A percentile compares a stretch with the other conserved stretches of the same genome.
Conservation (phyloP, 2,329 filamentous ascomycete species). For the Colletotrichum australisinense region DNA sequence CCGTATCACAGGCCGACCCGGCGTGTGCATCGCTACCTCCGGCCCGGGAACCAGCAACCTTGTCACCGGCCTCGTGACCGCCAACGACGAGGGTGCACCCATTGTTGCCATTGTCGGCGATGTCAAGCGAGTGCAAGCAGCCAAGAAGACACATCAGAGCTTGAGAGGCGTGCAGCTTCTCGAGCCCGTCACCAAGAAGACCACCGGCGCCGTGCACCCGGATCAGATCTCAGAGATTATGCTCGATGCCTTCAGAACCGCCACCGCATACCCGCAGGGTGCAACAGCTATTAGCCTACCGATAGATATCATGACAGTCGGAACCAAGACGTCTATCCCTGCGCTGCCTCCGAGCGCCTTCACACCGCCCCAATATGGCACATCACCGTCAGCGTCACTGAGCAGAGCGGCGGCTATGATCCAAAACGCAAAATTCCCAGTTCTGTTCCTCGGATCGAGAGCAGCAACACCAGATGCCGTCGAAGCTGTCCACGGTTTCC, state of each 20-base stretch:
- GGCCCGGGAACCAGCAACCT: conserved; percentile 60
- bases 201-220: conserved; percentile 54
- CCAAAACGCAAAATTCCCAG: conserved; percentile 49
- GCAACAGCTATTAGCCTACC: conserved; percentile 56
- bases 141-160: conserved; percentile 59
- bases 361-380: conserved; percentile 52
- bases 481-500: conserved; percentile 52
- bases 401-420: conserved; percentile 48
- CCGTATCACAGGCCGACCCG: conserved; percentile 56
- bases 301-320: conserved; percentile 54
- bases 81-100: conserved; percentile 59
- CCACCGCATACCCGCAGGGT: conserved; percentile 53
- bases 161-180: conserved; percentile 57
- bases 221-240: conserved; percentile 60
- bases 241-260: conserved; percentile 56
- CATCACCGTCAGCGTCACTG: conserved; percentile 46
- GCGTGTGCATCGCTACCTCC: conserved; percentile 59
- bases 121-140: conserved; percentile 55
- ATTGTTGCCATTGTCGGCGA: conserved; percentile 61
- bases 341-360: conserved; percentile 53
- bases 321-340: conserved; percentile 46
- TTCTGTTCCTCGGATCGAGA: conserved; percentile 58
- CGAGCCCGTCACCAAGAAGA: conserved; percentile 55
- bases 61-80: conserved; percentile 57
- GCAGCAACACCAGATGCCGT: conserved; percentile 54